Conservation (phyloP, 352 stramenopile genomes). For the Pythium vanterpoolii region DNA sequence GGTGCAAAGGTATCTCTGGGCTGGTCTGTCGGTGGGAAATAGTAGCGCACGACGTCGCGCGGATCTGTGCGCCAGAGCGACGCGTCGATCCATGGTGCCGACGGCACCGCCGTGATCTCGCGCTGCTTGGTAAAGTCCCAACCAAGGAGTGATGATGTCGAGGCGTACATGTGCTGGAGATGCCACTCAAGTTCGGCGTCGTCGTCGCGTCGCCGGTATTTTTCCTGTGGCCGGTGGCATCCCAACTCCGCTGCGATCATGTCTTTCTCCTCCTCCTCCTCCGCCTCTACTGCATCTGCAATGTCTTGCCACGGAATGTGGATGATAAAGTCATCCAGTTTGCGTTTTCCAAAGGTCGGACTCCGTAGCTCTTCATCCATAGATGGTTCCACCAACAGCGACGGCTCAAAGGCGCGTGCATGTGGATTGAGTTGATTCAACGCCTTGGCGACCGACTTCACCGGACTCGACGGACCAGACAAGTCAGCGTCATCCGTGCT, state of each 20-base stretch:
- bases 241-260: constrained; percentile 8
- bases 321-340: constrained; percentile 71
- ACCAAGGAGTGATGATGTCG: constrained; percentile 60
- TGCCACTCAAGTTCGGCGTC: constrained; percentile 63
- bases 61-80: constrained; percentile 66
- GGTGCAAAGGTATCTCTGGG: constrained; percentile 7
- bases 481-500: constrained; percentile 21
- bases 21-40: constrained; percentile 18
- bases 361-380: constrained; percentile 12
- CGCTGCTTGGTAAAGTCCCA: constrained; percentile 71
- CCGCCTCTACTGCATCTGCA: constrained; percentile 2
- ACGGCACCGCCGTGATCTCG: constrained; percentile 29
- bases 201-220: constrained; percentile 32
- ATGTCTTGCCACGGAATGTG: constrained; percentile 31
- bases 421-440: constrained; percentile 50
- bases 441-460: constrained; percentile 7
- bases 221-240: constrained; percentile 21
- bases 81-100: constrained; percentile 41
- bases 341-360: constrained; percentile 46
- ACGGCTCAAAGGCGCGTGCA: constrained; percentile 51
- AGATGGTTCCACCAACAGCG: neutral
- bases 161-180: constrained; percentile 72
- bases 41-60: constrained; percentile 66
- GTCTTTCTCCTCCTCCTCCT: neutral
- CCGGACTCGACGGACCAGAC: constrained; percentile 17